Base-by-base conservation (phyloP, 345 rosid genomes). In the Populus davidiana region DNA sequence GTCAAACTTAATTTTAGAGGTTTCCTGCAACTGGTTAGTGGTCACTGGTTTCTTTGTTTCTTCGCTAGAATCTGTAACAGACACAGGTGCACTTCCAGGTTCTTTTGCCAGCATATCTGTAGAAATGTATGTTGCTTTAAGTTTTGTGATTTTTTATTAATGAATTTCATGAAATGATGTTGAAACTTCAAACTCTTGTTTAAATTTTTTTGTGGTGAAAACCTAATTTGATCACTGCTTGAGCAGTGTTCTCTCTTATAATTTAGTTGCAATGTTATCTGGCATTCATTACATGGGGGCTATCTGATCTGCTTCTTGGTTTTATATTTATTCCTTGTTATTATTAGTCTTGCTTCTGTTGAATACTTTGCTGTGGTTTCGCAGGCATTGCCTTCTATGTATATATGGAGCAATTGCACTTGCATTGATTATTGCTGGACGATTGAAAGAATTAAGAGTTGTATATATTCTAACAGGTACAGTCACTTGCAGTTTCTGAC, bases 301-400 rank as follows among this genome's bases (percentile, higher is more conserved):
- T 59, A 43, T 64, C 52, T 20, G 61, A 64, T 67, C 74, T 68
- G 52, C 17, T 23, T 80, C 27, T 38, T 68, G 29, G 75, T 75
- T 74, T 70, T 50, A 63, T 72, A 83, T 69, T 54, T 73, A 59
- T 78, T 81, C 41, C 63, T 71, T 70, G 70, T 73, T 74, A 77
- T 85, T 76, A 73, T 78, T 36, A 5, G 11, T 21, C 7, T 23
- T 8, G 39, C 2, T 39, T 14, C 12, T 25, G 44, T 20, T 27
- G 12, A 52, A 41, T 36, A 43, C 20, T 2, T 73, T 44, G 44
- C 20, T 18, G 18, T 12, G 29, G 20, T 80, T 67, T 79, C 82
- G 80, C 91, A 93, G 97, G 97, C 98, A 93, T 87, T 90, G 89
- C 54, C 82, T 89, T 84, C 85, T 89, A 70, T 90, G 97, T 84